phyloP scores from a whole-genome alignment of 2,329 filamentous ascomycete species.

The Aspergillus neoniger region DNA sequence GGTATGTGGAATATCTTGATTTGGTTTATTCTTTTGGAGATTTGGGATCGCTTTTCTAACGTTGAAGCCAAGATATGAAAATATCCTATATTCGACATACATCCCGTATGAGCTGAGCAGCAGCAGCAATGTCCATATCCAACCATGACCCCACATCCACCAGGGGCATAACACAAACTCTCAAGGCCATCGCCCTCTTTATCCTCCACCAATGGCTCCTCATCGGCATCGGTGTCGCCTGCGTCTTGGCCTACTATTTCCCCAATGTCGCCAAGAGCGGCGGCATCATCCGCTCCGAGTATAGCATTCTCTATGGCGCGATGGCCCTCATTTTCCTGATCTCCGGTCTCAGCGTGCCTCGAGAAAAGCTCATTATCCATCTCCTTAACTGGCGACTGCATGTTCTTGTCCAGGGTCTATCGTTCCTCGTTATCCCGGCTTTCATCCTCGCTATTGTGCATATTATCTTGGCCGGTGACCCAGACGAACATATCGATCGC shows the following conservation, averaged over 20 bases:
- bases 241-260: slow-evolving; percentile 57
- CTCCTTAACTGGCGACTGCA: slow-evolving; percentile 69
- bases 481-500: slow-evolving; percentile 56
- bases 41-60: not conserved
- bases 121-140: not conserved
- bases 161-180: slow-evolving; percentile 13
- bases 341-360: slow-evolving; percentile 69
- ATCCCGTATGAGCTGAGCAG: not conserved
- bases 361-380: slow-evolving; percentile 62
- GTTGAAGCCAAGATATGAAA: not conserved
- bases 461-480: slow-evolving; percentile 50
- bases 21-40: not conserved
- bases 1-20: not conserved
- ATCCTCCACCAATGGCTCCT: slow-evolving; percentile 64
- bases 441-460: slow-evolving; percentile 61
- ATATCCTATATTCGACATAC: not conserved
- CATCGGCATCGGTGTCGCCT: slow-evolving; percentile 59
- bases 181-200: slow-evolving; percentile 27
- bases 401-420: slow-evolving; percentile 66
- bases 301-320: slow-evolving; percentile 64
- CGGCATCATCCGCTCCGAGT: slow-evolving; percentile 42
- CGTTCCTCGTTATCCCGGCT: slow-evolving; percentile 66
- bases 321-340: slow-evolving; percentile 71
- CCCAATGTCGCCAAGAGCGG: slow-evolving; percentile 53
- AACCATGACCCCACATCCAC: slow-evolving; percentile 2